Evolutionary conservation across 371 early-diverging fungal species (phyloP).

Genomic region (Mucor velutinosus): DNA sequence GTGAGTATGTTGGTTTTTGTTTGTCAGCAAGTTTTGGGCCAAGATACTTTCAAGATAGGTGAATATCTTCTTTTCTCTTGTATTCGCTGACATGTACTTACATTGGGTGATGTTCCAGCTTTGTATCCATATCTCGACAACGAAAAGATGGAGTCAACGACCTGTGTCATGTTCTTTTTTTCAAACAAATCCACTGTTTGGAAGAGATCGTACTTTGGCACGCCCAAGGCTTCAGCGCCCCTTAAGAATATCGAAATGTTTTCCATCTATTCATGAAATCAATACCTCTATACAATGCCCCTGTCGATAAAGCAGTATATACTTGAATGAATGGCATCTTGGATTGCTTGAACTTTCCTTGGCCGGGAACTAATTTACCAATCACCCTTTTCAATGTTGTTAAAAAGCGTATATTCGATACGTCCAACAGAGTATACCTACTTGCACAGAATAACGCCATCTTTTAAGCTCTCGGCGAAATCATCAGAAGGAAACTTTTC

Average conservation of each 20-base stretch:
- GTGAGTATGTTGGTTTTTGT: conserved; percentile 64
- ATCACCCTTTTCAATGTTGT: conserved; percentile 45
- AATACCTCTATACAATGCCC: neutral
- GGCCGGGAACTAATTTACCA: conserved; percentile 59
- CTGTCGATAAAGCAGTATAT: conserved; percentile 6
- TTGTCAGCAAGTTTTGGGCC: conserved; percentile 82
- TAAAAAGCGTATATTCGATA: neutral
- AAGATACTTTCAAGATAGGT: conserved; percentile 43
- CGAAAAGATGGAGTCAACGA: conserved; percentile 77
- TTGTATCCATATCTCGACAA: conserved; percentile 82
- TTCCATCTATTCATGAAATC: conserved; percentile 65
- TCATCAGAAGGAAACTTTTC: conserved; percentile 51
- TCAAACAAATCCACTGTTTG: conserved; percentile 92
- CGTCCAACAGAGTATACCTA: conserved; percentile 25
- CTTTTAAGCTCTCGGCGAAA: conserved; percentile 74
- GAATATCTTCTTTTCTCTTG: neutral
- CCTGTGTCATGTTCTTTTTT: conserved; percentile 81
- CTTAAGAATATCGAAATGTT: conserved; percentile 84
- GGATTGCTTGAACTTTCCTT: conserved; percentile 65
- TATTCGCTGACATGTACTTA: conserved; percentile 21
- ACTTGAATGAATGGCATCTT: conserved; percentile 84
- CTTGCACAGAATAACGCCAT: conserved; percentile 87
- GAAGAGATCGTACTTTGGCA: conserved; percentile 83
- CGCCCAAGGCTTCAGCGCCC: conserved; percentile 72
- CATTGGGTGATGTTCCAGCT: conserved; percentile 58